These are phyloP conservation scores for Pleurotus citrinopileatus DNA, from an alignment of 768 basidiomycete species.

Conservation along the genomic window DNA sequence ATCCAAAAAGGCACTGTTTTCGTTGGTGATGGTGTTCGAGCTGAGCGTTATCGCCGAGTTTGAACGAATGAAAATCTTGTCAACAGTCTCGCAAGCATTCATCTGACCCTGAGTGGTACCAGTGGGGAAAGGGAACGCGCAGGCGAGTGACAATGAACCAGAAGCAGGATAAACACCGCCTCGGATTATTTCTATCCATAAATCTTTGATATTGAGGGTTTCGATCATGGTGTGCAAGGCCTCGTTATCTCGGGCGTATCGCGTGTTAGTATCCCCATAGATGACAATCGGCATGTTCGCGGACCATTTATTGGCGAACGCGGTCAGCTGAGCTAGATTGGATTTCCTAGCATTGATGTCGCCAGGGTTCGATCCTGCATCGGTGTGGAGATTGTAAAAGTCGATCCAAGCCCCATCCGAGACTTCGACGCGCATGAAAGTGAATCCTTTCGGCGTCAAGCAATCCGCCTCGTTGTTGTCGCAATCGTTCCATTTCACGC, in stretches of 20 bases:
- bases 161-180: conserved; percentile 24
- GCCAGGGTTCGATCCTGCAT: conserved; percentile 30
- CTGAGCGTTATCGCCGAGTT: conserved; percentile 21
- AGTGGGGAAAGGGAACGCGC: conserved; percentile 27
- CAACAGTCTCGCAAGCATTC: conserved; percentile 34
- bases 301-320: conserved; percentile 26
- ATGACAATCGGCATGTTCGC: conserved; percentile 31
- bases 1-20: conserved; percentile 28
- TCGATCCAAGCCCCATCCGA: conserved; percentile 31
- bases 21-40: conserved; percentile 26
- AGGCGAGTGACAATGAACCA: conserved; percentile 24
- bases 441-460: conserved; percentile 38
- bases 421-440: conserved; percentile 29
- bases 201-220: conserved; percentile 22
- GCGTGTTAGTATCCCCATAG: conserved; percentile 36
- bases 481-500: conserved; percentile 28
- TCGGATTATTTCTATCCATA: conserved; percentile 28
- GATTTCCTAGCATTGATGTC: conserved; percentile 28
- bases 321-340: conserved; percentile 30
- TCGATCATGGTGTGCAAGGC: conserved; percentile 20
- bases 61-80: conserved; percentile 32
- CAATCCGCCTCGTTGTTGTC: conserved; percentile 30
- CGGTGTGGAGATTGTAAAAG: conserved; percentile 36
- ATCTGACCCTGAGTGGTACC: conserved; percentile 24
- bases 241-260: conserved; percentile 32